Evolutionary conservation across 2,329 filamentous ascomycete species (phyloP).

Genomic region (Neopestalotiopsis sp.): DNA sequence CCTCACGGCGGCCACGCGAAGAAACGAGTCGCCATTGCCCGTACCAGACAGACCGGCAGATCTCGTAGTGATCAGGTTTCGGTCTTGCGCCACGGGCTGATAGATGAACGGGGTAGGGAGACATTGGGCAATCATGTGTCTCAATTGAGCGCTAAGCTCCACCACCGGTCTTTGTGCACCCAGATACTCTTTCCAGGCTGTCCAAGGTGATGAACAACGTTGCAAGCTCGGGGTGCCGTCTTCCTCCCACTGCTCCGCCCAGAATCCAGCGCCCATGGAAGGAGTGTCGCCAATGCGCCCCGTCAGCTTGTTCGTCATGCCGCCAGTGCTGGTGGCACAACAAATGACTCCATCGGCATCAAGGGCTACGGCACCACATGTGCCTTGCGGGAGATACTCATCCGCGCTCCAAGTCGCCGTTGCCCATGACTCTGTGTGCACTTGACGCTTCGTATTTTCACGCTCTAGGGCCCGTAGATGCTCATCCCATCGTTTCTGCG

Average conservation of each 20-base stretch:
- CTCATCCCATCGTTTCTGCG: slow-evolving; percentile 78
- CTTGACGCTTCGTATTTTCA: slow-evolving; percentile 45
- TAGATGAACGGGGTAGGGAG: slow-evolving; percentile 55
- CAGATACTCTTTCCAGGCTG: slow-evolving; percentile 22
- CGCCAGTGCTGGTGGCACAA: slow-evolving; percentile 71
- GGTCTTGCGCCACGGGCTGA: slow-evolving; percentile 31
- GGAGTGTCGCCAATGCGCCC: slow-evolving; percentile 88
- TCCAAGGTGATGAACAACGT: slow-evolving; percentile 26
- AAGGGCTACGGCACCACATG: slow-evolving; percentile 81
- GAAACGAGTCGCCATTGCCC: slow-evolving; percentile 88
- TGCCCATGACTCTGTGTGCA: background rate
- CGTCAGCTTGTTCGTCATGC: slow-evolving; percentile 86
- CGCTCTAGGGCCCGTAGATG: slow-evolving; percentile 64
- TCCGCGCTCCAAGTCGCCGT: slow-evolving; percentile 61
- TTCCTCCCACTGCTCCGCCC: slow-evolving; percentile 81
- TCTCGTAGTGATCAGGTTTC: slow-evolving; percentile 38
- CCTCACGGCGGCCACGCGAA: slow-evolving; percentile 72
- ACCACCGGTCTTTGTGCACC: slow-evolving; percentile 38
- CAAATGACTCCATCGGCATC: slow-evolving; percentile 78
- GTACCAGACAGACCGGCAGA: slow-evolving; percentile 73
- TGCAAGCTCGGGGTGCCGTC: slow-evolving; percentile 9
- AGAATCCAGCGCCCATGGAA: slow-evolving; percentile 82
- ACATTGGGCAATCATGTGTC: slow-evolving; percentile 62
- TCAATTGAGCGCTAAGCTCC: slow-evolving; percentile 48
- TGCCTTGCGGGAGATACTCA: slow-evolving; percentile 81